phyloP scores from a whole-genome alignment of 441 rosid species.

The Daphne laureola region DNA sequence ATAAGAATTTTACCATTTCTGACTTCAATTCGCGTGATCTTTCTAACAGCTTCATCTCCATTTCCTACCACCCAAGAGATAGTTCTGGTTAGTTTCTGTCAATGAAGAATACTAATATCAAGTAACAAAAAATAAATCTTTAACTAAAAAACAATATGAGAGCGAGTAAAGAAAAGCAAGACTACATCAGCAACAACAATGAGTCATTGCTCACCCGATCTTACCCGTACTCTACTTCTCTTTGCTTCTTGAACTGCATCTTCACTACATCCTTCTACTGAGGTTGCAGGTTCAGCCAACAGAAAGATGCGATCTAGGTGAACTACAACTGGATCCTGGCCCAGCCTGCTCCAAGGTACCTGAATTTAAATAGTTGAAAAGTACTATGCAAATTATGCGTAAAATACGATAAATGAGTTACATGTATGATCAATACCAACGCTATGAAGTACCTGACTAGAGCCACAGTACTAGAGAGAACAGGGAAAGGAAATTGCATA shows the following conservation, averaged over 20 bases:
- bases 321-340: slow-evolving; percentile 96
- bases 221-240: slow-evolving; percentile 76
- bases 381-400: too few relatives aligned
- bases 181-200: background rate
- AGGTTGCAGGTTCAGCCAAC: slow-evolving; percentile 87
- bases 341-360: slow-evolving; percentile 99
- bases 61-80: slow-evolving; percentile 47
- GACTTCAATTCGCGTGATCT: slow-evolving; percentile 55
- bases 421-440: too few relatives aligned
- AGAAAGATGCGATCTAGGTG: slow-evolving; percentile 82
- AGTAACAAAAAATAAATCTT: slow-evolving; percentile 19
- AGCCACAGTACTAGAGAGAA: too few relatives aligned
- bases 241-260: slow-evolving; percentile 93
- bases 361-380: slow-evolving; percentile 20
- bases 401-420: too few relatives aligned
- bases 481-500: too few relatives aligned
- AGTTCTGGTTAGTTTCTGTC: background rate
- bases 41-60: slow-evolving; percentile 86
- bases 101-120: slow-evolving; percentile 3
- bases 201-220: slow-evolving; percentile 26
- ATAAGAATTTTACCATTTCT: slow-evolving; percentile 62
- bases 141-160: slow-evolving; percentile 6
- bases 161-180: slow-evolving; percentile 6
- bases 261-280: slow-evolving; percentile 73
- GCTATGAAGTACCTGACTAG: too few relatives aligned